Percentiles rank a stretch among this genome's conserved stretches.
phyloP scores from a whole-genome alignment of 257 asterid genomes.

The Mitragyna speciosa region DNA sequence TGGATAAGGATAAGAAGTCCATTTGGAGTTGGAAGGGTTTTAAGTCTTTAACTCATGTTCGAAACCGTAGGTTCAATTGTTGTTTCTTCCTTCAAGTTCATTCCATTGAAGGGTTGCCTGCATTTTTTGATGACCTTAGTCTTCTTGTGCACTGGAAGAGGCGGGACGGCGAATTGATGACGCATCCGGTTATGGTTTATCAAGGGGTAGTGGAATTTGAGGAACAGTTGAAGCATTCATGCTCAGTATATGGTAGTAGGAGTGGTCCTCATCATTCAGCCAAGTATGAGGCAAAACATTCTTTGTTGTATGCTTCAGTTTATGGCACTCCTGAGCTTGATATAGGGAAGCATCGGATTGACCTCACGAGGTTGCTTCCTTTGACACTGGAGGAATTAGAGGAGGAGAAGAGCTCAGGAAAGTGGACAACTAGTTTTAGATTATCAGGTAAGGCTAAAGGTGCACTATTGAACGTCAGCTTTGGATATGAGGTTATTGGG shows the following conservation, averaged over 20 bases:
- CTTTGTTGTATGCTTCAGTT: conserved; percentile 67
- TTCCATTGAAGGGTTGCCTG: conserved; percentile 71
- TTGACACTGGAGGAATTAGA: conserved; percentile 82
- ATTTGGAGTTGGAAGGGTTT: conserved; percentile 95
- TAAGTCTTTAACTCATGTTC: conserved; percentile 66
- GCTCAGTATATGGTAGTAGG: conserved; percentile 74
- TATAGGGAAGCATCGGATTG: conserved; percentile 84
- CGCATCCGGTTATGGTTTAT: conserved; percentile 55
- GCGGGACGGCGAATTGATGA: conserved; percentile 68
- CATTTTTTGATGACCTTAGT: conserved; percentile 49
- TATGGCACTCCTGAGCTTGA: conserved; percentile 72
- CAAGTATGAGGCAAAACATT: conserved; percentile 82
- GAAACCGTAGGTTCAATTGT: conserved; percentile 65
- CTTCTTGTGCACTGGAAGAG: conserved; percentile 88
- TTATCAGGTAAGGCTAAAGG: conserved; percentile 84
- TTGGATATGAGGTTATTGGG: conserved; percentile 60
- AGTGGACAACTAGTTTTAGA: conserved; percentile 90
- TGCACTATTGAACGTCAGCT: conserved; percentile 77
- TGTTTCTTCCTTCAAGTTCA: conserved; percentile 79
- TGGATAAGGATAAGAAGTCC: conserved; percentile 70
- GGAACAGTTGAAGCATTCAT: conserved; percentile 68
- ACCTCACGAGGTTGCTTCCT: conserved; percentile 92
- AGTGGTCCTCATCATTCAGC: conserved; percentile 84
- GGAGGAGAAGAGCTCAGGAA: conserved; percentile 84
- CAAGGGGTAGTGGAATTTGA: conserved; percentile 75